Evolutionary conservation across 805 yeast species (phyloP), one percentile per base, ranked within the genome.

Genomic region (Deakozyma indianensis): DNA sequence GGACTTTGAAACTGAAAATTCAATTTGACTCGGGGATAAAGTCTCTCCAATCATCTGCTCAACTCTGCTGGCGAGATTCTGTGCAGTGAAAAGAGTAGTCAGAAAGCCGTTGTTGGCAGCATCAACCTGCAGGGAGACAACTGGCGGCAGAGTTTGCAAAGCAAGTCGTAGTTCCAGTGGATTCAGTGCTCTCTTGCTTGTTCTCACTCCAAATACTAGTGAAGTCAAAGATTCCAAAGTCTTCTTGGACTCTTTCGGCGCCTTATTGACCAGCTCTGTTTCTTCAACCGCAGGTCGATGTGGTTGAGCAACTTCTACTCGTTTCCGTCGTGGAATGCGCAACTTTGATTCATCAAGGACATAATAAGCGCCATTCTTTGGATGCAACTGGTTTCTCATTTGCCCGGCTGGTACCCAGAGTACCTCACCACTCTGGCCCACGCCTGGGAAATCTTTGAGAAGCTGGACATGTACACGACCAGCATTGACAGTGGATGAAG

Each of bases 371-470:
- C 85, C 83, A 55, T 83, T 79, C 49, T 67, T 55, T 40, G 75
- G 74, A 55, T 85, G 85, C 47, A 87, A 70, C 53, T 66, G 74
- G 63, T 83, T 84, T 57, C 90, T 75, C 95, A 87, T 87, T 50
- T 75, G 68, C 21, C 86, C 83, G 24, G 95, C 87, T 50, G 76
- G 71, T 18, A 87, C 95, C 28, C 73, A 67, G 23, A 81, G 70
- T 41, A 87, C 70, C 64, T 87, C 81, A 28, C 96, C 96, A 49
- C 65, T 67, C 21, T 65, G 65, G 20, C 94, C 94, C 46, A 80
- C 62, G 14, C 71, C 71, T 24, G 77, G 74, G 56, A 76, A 71
- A 55, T 83, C 83, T 55, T 68, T 72, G 48, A 84, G 67, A n/a
- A 86, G 66, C 65, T 87, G 96, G 14, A 87, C 87, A 29, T 72